Base-by-base conservation (phyloP, 2,329 filamentous ascomycete species). In the Cytospora mali region DNA sequence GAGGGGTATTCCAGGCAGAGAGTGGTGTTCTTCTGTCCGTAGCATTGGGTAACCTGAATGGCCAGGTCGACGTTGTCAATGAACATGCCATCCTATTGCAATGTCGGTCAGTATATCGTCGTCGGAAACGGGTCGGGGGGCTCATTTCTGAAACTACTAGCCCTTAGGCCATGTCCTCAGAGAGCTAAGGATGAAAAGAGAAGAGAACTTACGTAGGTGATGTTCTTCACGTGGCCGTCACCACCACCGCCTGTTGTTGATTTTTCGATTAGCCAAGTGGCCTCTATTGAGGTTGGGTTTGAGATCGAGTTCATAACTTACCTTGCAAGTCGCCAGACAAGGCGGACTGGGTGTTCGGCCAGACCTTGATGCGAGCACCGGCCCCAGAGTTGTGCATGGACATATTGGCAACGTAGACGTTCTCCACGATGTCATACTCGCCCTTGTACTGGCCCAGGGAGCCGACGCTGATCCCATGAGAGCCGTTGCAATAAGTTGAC, bases 321-420 rank as follows among this genome's bases (percentile, higher is more conserved):
- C 42, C 84, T 70, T 84, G 81, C 0, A 86, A 77, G 56, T 85
- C 81, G 29, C 76, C 80, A 2, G 81, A 69, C 52, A 71, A 27
- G 4, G 61, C 65, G 16, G 70, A 68, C 10, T 69, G 61, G 28
- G 64, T 50, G 58, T 71, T 67, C 31, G 72, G 72, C 67, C 72
- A 91, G 61, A 90, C 88, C 74, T 91, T 91, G 76, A 92, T 90
- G 64, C 88, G 84, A 0, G 88, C 88, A 31, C 86, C 88, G 66
- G 90, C 85, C 58, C 83, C 77, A 2, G 84, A 82, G 68, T 88
- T 85, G 58, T 79, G 78, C 81, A 87, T 84, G 46, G 79, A 81
- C 50, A 81, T 77, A 67, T 88, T 87, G 73, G 81, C 85, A 61
- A 89, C 82, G 68, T 87, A 85, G n/a, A 91, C 71, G 68, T 91